phyloP scores from a whole-genome alignment of 306 rosid genomes.

The Cyclanthera cordifolia region DNA sequence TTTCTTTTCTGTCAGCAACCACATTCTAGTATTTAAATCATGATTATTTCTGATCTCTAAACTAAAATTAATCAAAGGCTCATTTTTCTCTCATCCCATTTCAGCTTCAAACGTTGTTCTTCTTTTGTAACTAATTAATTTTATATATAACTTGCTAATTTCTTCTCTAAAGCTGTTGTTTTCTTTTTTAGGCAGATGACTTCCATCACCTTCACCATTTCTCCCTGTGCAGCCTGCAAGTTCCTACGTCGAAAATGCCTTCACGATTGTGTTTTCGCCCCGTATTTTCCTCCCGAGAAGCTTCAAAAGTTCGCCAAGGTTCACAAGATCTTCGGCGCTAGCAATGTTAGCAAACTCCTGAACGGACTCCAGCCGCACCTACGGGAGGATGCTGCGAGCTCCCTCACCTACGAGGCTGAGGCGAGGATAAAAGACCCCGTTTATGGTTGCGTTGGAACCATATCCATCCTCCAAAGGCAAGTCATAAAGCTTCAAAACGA shows the following conservation, averaged over 20 bases:
- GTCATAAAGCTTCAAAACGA: slow-evolving; percentile 72
- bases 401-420: slow-evolving; percentile 91
- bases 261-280: no score
- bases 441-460: slow-evolving; percentile 80
- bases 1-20: no score
- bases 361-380: slow-evolving; percentile 47
- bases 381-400: slow-evolving; percentile 76
- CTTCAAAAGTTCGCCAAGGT: no score
- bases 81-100: not conserved
- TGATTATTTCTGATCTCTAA: no score
- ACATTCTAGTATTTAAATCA: no score
- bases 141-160: not conserved
- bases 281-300: no score
- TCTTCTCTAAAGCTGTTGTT: not conserved
- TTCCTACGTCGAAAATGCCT: no score
- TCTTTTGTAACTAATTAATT: not conserved
- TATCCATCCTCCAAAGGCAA: slow-evolving; percentile 71
- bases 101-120: not conserved
- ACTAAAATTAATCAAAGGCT: not conserved
- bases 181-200: no score
- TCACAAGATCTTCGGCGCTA: no score
- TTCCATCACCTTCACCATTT: no score
- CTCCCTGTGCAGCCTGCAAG: no score
- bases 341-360: no score
- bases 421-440: slow-evolving; percentile 86